These are phyloP conservation scores for Flaveria floridana DNA, from an alignment of 140 eudicot genomes.

Conservation along the genomic window DNA sequence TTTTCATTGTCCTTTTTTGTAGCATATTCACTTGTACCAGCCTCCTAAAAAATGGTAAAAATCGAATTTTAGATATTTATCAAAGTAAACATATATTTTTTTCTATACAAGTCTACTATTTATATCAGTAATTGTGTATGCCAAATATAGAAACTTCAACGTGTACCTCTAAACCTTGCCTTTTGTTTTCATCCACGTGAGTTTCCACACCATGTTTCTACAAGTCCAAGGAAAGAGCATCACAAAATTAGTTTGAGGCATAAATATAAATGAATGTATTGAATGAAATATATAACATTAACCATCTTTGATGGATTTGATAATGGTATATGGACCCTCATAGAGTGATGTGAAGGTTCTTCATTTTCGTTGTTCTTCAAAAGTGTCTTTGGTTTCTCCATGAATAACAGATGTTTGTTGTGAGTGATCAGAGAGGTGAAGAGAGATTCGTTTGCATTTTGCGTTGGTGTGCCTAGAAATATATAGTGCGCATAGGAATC, in stretches of 20 bases:
- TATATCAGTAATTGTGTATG: too few species aligned
- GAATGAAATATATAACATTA: too few species aligned
- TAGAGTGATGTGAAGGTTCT: neutral
- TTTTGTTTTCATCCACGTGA: neutral
- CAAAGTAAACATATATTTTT: too few species aligned
- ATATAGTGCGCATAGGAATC: neutral
- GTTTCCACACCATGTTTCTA: neutral
- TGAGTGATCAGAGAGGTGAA: neutral
- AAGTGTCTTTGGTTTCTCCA: neutral
- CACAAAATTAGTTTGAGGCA: neutral
- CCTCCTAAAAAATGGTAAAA: neutral
- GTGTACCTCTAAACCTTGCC: neutral
- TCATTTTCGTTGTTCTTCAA: neutral
- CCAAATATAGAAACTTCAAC: too few species aligned
- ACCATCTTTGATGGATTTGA: neutral
- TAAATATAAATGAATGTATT: neutral
- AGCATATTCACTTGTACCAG: neutral
- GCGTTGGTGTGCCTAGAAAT: neutral
- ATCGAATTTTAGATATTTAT: neutral
- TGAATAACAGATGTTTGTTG: neutral
- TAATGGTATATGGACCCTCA: neutral
- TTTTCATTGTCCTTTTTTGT: neutral
- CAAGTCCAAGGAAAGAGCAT: neutral
- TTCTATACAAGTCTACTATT: too few species aligned
- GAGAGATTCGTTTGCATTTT: neutral